Conservation (phyloP, 192 early-diverging fungal genomes). For the Coemansia sp. region DNA sequence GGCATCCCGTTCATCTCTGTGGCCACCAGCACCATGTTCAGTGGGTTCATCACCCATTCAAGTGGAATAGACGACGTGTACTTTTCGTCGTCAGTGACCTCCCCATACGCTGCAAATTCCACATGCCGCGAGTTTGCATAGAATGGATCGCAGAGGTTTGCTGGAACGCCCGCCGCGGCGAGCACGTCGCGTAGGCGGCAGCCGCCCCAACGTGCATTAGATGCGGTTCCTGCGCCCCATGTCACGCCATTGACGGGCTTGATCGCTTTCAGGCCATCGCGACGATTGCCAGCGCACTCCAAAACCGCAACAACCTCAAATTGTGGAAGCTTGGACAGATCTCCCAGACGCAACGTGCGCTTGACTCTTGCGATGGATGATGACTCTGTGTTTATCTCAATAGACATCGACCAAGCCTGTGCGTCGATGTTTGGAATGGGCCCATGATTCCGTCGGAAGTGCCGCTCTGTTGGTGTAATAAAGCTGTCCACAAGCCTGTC, state of each 20-base stretch:
- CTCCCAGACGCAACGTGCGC: conserved; percentile 49
- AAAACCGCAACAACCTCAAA: conserved; percentile 62
- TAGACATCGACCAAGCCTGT: conserved; percentile 56
- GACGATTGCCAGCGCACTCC: conserved; percentile 86
- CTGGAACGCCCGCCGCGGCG: conserved; percentile 57
- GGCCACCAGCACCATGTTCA: conserved; percentile 73
- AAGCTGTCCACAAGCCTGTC: conserved; percentile 60
- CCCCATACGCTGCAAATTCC: conserved; percentile 65
- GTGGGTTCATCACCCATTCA: conserved; percentile 64
- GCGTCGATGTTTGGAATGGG: conserved; percentile 77
- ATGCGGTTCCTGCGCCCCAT: conserved; percentile 76
- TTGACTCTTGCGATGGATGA: background rate
- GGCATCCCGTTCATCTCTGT: conserved; percentile 75
- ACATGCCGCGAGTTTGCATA: conserved; percentile 56
- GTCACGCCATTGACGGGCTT: conserved; percentile 79
- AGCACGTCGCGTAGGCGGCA: conserved; percentile 76
- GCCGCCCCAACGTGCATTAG: conserved; percentile 79
- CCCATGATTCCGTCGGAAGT: conserved; percentile 88
- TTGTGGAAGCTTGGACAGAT: conserved; percentile 59
- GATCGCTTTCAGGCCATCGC: conserved; percentile 73
- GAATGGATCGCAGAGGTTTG: conserved; percentile 50
- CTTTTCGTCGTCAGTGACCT: conserved; percentile 66
- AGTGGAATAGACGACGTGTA: conserved; percentile 77
- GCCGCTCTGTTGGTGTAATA: conserved; percentile 73
- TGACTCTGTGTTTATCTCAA: conserved; percentile 48